Conservation (phyloP, 169 alveolate genomes). For the Cryptosporidium ryanae region DNA sequence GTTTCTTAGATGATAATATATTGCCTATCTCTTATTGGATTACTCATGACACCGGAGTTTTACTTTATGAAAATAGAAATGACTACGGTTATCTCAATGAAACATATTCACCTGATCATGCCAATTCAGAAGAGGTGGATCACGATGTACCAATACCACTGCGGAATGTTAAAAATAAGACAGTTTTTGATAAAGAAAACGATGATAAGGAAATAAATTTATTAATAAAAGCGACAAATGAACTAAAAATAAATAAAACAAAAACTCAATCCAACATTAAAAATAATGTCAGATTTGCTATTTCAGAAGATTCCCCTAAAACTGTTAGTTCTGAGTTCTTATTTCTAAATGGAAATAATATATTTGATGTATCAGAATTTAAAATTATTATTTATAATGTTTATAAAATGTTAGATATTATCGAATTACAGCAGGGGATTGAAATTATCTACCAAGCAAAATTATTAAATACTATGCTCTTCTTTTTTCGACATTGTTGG, state of each 20-base stretch:
- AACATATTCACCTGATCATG: background rate
- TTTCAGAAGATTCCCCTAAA: background rate
- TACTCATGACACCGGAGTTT: background rate
- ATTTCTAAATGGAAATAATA: background rate
- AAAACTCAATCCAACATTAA: background rate
- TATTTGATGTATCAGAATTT: background rate
- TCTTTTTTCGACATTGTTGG: slow-evolving; percentile 19
- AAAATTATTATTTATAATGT: background rate
- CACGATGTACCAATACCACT: background rate
- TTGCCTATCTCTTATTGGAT: background rate
- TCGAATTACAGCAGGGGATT: background rate
- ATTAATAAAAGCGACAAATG: too few species aligned
- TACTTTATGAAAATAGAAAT: background rate
- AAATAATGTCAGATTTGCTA: slow-evolving; percentile 12
- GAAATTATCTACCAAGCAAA: background rate
- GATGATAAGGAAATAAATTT: background rate
- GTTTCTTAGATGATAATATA: background rate
- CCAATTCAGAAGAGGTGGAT: background rate
- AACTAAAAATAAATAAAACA: background rate
- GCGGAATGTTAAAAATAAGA: background rate
- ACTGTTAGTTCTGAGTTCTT: background rate
- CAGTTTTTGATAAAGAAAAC: background rate
- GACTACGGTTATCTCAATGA: background rate
- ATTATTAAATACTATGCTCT: background rate
- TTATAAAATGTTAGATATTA: background rate